These are phyloP conservation scores for Helicocarpus griseus DNA, from an alignment of 2,329 filamentous ascomycete species.

Conservation along the genomic window DNA sequence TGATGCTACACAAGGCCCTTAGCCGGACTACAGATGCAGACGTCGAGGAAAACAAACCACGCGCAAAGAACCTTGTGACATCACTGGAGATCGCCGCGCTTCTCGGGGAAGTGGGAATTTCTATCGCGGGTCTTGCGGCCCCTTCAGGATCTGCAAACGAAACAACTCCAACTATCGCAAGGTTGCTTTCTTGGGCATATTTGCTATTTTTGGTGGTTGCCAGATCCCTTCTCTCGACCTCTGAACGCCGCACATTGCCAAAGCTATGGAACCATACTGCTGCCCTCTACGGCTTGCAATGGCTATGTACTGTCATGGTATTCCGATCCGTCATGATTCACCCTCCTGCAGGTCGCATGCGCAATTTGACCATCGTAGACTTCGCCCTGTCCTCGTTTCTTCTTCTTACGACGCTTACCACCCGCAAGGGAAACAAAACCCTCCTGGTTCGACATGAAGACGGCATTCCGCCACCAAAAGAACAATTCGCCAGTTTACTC, in stretches of 20 bases:
- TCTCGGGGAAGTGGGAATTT: constrained; percentile 59
- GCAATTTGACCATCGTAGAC: constrained; percentile 59
- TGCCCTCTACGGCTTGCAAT: constrained; percentile 69
- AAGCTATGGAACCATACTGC: constrained; percentile 90
- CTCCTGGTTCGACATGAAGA: constrained; percentile 84
- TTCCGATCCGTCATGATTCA: constrained; percentile 83
- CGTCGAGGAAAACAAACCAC: constrained; percentile 62
- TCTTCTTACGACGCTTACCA: constrained; percentile 65
- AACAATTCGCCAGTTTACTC: constrained; percentile 79
- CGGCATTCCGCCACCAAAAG: constrained; percentile 73
- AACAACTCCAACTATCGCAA: constrained; percentile 52
- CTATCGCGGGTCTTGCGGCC: constrained; percentile 54
- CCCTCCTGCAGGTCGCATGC: constrained; percentile 52
- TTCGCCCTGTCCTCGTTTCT: constrained; percentile 68
- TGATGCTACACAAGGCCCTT: constrained; percentile 47
- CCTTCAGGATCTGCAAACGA: constrained; percentile 50
- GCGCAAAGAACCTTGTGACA: constrained; percentile 60
- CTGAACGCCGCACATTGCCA: constrained; percentile 57
- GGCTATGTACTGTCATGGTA: constrained; percentile 63
- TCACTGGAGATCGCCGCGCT: constrained; percentile 67
- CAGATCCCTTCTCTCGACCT: constrained; percentile 55
- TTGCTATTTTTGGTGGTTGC: constrained; percentile 62
- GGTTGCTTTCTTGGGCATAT: constrained; percentile 71
- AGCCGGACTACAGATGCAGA: constrained; percentile 40
- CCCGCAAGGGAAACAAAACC: constrained; percentile 83